Evolutionary conservation across 2,329 filamentous ascomycete species (phyloP).

Genomic region (Phyllosticta paracitricarpa): DNA sequence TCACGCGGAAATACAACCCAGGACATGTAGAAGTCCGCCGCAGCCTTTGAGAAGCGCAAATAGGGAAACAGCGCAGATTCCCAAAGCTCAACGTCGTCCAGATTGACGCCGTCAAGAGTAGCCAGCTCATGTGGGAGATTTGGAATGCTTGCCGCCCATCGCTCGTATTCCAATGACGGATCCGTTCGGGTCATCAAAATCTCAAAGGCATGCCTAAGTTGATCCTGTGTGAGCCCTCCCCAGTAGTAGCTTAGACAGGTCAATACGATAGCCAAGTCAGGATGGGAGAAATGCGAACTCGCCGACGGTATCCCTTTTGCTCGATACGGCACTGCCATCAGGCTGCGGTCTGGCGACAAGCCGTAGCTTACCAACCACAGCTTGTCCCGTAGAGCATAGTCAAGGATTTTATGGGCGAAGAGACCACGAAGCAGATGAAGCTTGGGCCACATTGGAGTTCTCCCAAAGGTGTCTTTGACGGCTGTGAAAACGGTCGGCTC

Average conservation of each 20-base stretch:
- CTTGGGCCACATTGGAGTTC: slow-evolving; percentile 1
- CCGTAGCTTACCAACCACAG: slow-evolving; percentile 59
- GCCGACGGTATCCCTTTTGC: slow-evolving; percentile 56
- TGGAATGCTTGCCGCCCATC: slow-evolving; percentile 33
- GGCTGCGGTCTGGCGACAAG: slow-evolving; percentile 29
- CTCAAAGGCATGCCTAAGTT: slow-evolving; percentile 40
- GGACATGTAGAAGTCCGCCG: slow-evolving; percentile 54
- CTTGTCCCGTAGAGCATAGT: slow-evolving; percentile 46
- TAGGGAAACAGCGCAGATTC: slow-evolving; percentile 40
- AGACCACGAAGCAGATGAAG: slow-evolving; percentile 47
- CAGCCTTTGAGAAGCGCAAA: slow-evolving; percentile 42
- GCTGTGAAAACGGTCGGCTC: slow-evolving; percentile 43
- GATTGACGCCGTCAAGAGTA: slow-evolving; percentile 19
- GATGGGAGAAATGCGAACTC: slow-evolving; percentile 57
- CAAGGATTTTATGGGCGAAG: slow-evolving; percentile 45
- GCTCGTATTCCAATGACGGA: slow-evolving; percentile 40
- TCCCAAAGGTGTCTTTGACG: slow-evolving; percentile 19
- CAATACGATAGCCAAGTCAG: slow-evolving; percentile 54
- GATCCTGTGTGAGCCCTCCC: slow-evolving; percentile 41
- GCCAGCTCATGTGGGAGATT: slow-evolving; percentile 26
- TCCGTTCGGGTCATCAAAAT: slow-evolving; percentile 45
- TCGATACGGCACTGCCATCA: slow-evolving; percentile 49
- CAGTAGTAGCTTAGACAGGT: slow-evolving; percentile 63
- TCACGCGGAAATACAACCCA: slow-evolving; percentile 51
- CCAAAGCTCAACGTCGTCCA: slow-evolving; percentile 43